phyloP scores from a whole-genome alignment of 495 filamentous ascomycete genomes.

The Xylaria palmicola region DNA sequence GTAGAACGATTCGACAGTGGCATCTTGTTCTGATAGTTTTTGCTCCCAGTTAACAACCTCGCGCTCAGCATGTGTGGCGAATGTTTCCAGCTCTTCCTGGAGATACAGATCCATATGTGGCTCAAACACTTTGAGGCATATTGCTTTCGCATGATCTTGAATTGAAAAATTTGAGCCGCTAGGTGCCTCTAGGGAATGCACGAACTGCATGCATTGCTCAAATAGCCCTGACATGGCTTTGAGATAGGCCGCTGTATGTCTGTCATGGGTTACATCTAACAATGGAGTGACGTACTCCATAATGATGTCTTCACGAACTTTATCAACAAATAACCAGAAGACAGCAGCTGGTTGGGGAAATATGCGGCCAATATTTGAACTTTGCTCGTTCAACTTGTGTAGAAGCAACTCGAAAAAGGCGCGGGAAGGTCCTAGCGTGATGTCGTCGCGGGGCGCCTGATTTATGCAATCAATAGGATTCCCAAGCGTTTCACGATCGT shows the following conservation, averaged over 20 bases:
- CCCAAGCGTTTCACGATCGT: constrained; percentile 68
- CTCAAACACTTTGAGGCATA: constrained; percentile 75
- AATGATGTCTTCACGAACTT: constrained; percentile 80
- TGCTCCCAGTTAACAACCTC: constrained; percentile 86
- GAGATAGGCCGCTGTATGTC: constrained; percentile 74
- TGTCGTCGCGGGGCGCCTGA: constrained; percentile 53
- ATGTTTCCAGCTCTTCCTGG: constrained; percentile 85
- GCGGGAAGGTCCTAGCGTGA: constrained; percentile 75
- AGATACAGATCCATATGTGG: constrained; percentile 92
- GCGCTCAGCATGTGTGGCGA: constrained; percentile 68
- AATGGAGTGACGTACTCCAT: constrained; percentile 82
- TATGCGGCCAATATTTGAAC: constrained; percentile 75
- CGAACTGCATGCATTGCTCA: constrained; percentile 76
- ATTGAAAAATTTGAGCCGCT: constrained; percentile 31
- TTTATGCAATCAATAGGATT: constrained; percentile 83
- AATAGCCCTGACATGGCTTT: constrained; percentile 85
- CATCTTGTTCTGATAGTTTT: constrained; percentile 86
- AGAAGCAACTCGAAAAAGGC: constrained; percentile 76
- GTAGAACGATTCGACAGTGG: constrained; percentile 86
- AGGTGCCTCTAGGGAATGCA: constrained; percentile 61
- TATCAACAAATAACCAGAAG: constrained; percentile 73
- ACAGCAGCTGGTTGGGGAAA: constrained; percentile 78
- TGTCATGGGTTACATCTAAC: constrained; percentile 84
- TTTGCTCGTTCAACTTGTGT: constrained; percentile 77
- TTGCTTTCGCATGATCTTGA: constrained; percentile 52